Percentiles rank a stretch among this genome's conserved stretches.
phyloP scores from a whole-genome alignment of 495 filamentous ascomycete genomes.

The Amorphotheca resinae region DNA sequence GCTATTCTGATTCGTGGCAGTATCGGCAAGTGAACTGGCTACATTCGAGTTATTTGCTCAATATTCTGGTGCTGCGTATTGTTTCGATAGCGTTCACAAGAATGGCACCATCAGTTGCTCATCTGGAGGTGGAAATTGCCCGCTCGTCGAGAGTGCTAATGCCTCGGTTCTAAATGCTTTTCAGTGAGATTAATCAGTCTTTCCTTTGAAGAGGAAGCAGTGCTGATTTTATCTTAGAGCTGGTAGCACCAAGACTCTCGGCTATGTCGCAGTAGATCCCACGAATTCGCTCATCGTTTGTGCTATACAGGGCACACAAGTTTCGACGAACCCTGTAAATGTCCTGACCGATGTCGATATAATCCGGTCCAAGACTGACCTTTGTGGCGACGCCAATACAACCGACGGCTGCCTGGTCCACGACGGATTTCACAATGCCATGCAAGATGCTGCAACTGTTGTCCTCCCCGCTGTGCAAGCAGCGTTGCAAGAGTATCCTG shows the following conservation, averaged over 20 bases:
- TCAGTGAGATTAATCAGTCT: too few relatives aligned
- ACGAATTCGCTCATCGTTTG: conserved; percentile 51
- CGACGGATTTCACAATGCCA: conserved; percentile 43
- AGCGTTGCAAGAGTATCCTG: conserved; percentile 25
- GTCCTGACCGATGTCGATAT: conserved; percentile 36
- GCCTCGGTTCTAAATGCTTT: conserved; percentile 30
- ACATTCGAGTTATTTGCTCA: conserved; percentile 53
- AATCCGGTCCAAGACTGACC: conserved; percentile 20
- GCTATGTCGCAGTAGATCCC: conserved; percentile 56
- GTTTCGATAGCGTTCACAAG: conserved; percentile 28
- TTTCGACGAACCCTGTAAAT: conserved; percentile 51
- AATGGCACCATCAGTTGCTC: conserved; percentile 45
- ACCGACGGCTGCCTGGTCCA: conserved; percentile 35
- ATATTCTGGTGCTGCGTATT: conserved; percentile 61
- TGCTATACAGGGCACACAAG: conserved; percentile 56
- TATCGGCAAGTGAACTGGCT: conserved; percentile 22
- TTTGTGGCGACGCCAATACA: conserved; percentile 27
- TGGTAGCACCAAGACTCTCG: conserved; percentile 44
- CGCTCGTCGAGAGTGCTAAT: conserved; percentile 40
- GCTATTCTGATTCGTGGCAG: neutral
- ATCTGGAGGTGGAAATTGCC: conserved; percentile 35
- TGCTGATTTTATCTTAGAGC: conserved; percentile 28
- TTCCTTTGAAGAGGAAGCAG: neutral
- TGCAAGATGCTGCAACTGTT: conserved; percentile 31
- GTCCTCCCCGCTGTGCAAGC: conserved; percentile 30